Percentiles rank a stretch among this genome's conserved stretches.
Conservation (phyloP, 2,329 filamentous ascomycete species). For the Pyrenochaeta sp. region DNA sequence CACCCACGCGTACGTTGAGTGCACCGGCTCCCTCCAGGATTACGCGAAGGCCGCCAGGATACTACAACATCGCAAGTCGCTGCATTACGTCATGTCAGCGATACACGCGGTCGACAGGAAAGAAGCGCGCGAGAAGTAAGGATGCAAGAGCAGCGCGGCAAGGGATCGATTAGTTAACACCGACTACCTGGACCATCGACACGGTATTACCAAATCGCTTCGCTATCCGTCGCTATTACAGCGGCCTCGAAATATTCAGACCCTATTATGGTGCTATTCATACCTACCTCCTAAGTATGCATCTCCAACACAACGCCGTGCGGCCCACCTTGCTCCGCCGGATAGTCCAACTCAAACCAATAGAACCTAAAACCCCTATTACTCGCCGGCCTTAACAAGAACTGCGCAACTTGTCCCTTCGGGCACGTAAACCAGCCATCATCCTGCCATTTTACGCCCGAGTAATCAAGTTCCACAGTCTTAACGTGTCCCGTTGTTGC, state of each 20-base stretch:
- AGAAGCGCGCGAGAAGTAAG: too few species aligned
- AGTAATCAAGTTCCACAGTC: constrained; percentile 23
- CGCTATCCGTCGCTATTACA: too few species aligned
- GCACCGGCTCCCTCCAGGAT: too few species aligned
- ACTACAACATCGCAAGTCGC: too few species aligned
- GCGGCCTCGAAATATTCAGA: background rate
- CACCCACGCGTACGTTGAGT: too few species aligned
- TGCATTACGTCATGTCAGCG: too few species aligned
- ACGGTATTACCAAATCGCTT: too few species aligned
- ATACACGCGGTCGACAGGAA: too few species aligned
- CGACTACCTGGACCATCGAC: too few species aligned
- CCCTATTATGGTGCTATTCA: background rate
- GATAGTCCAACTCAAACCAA: constrained; percentile 45
- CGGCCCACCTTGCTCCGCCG: constrained; percentile 21
- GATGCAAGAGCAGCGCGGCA: too few species aligned
- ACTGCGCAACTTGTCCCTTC: constrained; percentile 36
- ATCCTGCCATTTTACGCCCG: constrained; percentile 20
- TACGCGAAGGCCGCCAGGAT: too few species aligned
- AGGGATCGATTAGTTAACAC: too few species aligned
- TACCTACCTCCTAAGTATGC: constrained; percentile 11
- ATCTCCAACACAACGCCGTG: constrained; percentile 46
- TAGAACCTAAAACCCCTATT: constrained; percentile 25
- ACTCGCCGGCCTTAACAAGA: constrained; percentile 33
- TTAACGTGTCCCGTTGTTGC: constrained; percentile 21
- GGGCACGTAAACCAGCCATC: constrained; percentile 29